These are phyloP conservation scores for Teunomyces barrocoloradensis DNA, from an alignment of 805 yeast species.

Conservation along the genomic window DNA sequence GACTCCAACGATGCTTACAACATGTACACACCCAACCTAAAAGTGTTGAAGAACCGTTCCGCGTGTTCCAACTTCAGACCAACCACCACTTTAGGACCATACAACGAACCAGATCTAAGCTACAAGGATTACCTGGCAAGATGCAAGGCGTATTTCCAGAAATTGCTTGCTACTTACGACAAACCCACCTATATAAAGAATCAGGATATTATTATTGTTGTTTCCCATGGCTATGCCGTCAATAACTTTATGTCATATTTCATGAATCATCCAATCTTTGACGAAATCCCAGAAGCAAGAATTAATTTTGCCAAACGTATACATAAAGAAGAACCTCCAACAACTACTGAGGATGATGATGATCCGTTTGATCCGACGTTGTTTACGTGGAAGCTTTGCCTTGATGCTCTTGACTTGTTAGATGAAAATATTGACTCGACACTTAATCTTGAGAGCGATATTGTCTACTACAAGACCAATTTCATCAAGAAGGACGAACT, in stretches of 20 bases:
- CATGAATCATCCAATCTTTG: conserved; percentile 43
- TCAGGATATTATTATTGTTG: conserved; percentile 35
- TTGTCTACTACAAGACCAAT: conserved; percentile 43
- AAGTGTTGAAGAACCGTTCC: conserved; percentile 29
- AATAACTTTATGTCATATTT: conserved; percentile 39
- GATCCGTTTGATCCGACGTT: conserved; percentile 11
- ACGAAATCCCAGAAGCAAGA: conserved; percentile 42
- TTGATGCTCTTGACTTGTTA: conserved; percentile 33
- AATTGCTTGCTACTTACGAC: conserved; percentile 42
- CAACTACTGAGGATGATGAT: conserved; percentile 9
- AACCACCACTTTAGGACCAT: conserved; percentile 40
- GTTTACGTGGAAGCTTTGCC: conserved; percentile 30
- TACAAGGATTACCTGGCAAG: conserved; percentile 39
- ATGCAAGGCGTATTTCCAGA: conserved; percentile 38
- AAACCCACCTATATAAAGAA: conserved; percentile 29
- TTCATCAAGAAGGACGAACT: conserved; percentile 37
- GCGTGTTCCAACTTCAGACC: conserved; percentile 42
- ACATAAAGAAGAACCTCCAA: conserved; percentile 4
- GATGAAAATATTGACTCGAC: conserved; percentile 25
- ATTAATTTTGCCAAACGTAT: conserved; percentile 31
- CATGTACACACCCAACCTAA: conserved; percentile 44
- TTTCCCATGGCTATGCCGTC: conserved; percentile 42
- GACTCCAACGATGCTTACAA: conserved; percentile 46
- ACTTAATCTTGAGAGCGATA: conserved; percentile 39
- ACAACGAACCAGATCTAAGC: conserved; percentile 40